Evolutionary conservation across 768 basidiomycete species (phyloP).

Genomic region (Amyloporia xantha): DNA sequence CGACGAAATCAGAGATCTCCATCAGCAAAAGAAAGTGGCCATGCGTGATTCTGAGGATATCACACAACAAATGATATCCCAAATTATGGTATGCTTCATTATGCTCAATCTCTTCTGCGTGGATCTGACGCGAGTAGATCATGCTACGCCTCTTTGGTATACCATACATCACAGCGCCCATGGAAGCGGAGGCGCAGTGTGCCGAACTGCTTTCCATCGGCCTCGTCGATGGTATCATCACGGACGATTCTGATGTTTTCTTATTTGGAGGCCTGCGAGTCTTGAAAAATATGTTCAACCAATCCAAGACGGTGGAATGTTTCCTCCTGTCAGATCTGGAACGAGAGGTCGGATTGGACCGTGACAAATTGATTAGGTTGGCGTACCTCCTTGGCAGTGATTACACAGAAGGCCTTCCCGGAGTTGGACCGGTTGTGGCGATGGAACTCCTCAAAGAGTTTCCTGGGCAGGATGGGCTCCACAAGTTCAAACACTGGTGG

Average conservation of each 20-base stretch:
- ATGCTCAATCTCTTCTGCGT: not conserved
- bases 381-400: constrained; percentile 96
- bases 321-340: constrained; percentile 80
- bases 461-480: constrained; percentile 75
- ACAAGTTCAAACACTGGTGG: constrained; percentile 95
- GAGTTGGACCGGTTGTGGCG: constrained; percentile 91
- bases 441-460: constrained; percentile 96
- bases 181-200: constrained; percentile 99
- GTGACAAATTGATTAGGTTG: constrained; percentile 79
- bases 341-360: constrained; percentile 81
- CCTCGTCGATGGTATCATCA: constrained; percentile 95
- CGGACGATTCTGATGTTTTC: constrained; percentile 98
- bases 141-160: constrained; percentile 94
- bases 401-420: constrained; percentile 88
- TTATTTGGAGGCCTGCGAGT: constrained; percentile 94
- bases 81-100: constrained; percentile 47
- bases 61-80: constrained; percentile 89
- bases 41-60: constrained; percentile 94
- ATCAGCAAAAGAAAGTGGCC: constrained; percentile 80
- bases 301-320: constrained; percentile 97
- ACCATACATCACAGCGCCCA: constrained; percentile 96
- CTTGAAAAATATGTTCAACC: constrained; percentile 99
- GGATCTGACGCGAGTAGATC: constrained; percentile 39
- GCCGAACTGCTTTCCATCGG: constrained; percentile 81
- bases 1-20: constrained; percentile 77